Conservation (phyloP, 1,284 basidiomycete species). For the Pseudomicrostroma phylloplanum region DNA sequence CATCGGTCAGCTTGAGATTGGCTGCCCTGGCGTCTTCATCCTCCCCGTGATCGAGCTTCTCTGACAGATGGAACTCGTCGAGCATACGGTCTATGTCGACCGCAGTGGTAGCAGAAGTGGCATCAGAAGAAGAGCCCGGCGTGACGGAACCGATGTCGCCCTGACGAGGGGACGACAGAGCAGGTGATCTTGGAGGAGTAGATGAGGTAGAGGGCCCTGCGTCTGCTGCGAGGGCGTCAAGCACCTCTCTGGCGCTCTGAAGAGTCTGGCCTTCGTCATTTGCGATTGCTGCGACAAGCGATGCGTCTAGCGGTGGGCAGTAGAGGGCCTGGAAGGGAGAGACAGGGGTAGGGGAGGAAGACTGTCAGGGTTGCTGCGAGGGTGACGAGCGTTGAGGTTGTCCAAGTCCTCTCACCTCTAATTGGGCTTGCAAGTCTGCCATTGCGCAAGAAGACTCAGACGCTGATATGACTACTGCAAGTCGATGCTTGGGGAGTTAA, state of each 20-base stretch:
- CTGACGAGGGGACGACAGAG: not conserved
- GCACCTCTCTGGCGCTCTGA: conserved; percentile 26
- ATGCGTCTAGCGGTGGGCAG: conserved; percentile 21
- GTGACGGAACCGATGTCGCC: not conserved
- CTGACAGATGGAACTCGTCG: conserved; percentile 2
- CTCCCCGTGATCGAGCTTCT: conserved; percentile 1
- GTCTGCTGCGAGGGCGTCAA: conserved; percentile 18
- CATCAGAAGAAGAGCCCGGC: not conserved
- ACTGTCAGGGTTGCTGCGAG: too few relatives aligned
- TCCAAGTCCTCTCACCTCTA: too few relatives aligned
- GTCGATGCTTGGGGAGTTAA: too few relatives aligned
- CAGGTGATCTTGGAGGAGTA: not conserved
- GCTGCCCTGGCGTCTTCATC: not conserved
- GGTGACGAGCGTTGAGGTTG: too few relatives aligned
- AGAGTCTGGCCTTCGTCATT: conserved; percentile 30
- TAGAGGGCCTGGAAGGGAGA: not conserved
- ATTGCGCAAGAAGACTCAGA: too few relatives aligned
- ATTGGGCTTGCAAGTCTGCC: too few relatives aligned
- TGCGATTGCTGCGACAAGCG: conserved; percentile 33
- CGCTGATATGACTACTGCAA: too few relatives aligned
- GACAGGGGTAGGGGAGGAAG: too few relatives aligned
- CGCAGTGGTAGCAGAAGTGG: not conserved
- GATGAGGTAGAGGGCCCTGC: not conserved
- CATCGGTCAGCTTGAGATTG: not conserved
- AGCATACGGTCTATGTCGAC: not conserved